phyloP scores from a whole-genome alignment of 179 eudicot genomes.

The Pouteria campechiana region DNA sequence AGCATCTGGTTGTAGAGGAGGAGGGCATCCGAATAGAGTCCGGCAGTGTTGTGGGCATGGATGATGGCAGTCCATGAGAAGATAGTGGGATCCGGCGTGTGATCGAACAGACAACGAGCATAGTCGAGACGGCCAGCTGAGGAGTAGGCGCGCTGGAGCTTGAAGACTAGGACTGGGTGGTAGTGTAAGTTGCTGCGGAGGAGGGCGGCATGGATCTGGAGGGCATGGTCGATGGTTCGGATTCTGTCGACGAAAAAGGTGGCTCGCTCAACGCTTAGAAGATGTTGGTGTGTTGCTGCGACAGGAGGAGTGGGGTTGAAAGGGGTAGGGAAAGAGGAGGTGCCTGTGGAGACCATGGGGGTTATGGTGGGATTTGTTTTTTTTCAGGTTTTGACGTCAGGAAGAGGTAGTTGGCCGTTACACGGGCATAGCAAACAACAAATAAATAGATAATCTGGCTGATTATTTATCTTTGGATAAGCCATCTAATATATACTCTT shows the following conservation, averaged over 20 bases:
- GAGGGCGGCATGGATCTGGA: slow-evolving; percentile 49
- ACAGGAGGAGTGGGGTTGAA: slow-evolving; percentile 1
- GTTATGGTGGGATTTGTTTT: no score
- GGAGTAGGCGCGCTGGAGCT: slow-evolving; percentile 56
- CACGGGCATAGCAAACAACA: no score
- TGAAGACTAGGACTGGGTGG: slow-evolving; percentile 43
- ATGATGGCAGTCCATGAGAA: slow-evolving; percentile 45
- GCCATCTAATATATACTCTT: no score
- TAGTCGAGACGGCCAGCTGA: slow-evolving; percentile 28
- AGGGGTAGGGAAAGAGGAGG: not conserved
- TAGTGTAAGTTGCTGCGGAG: slow-evolving; percentile 39
- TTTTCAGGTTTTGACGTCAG: no score
- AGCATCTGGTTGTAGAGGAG: slow-evolving; percentile 41
- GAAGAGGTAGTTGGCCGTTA: no score
- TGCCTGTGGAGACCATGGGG: no score
- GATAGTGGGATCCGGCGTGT: slow-evolving; percentile 31
- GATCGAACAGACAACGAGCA: slow-evolving; percentile 27
- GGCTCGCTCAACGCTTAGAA: slow-evolving; percentile 30
- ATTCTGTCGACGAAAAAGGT: slow-evolving; percentile 28
- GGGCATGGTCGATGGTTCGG: slow-evolving; percentile 21
- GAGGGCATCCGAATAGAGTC: slow-evolving; percentile 20
- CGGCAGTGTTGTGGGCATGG: slow-evolving; percentile 20
- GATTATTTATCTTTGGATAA: no score
- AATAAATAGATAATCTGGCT: no score
- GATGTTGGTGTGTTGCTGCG: slow-evolving; percentile 4